phyloP scores from a whole-genome alignment of 495 filamentous ascomycete genomes.

The Hyaloscypha bicolor region DNA sequence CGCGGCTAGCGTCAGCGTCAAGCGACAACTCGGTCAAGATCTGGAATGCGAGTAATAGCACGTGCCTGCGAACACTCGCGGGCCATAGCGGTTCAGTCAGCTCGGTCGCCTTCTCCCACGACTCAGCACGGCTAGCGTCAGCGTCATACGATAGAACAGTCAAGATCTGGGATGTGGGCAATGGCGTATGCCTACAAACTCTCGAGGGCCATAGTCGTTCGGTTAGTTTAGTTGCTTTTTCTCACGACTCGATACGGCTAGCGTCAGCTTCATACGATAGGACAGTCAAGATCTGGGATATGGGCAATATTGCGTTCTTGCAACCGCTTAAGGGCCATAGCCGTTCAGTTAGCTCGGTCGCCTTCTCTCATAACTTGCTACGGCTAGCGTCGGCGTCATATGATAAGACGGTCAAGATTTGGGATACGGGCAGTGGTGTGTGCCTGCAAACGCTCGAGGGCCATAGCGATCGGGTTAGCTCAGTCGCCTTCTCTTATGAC shows the following conservation, averaged over 20 bases:
- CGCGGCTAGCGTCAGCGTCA: no score
- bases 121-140: constrained; percentile 35
- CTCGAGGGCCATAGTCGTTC: no score
- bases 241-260: no score
- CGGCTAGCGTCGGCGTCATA: constrained; percentile 37
- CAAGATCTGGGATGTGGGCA: neutral
- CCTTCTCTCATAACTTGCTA: no score
- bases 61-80: constrained; percentile 29
- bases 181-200: constrained; percentile 1
- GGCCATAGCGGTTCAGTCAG: constrained; percentile 29
- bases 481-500: no score
- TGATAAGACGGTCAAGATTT: neutral
- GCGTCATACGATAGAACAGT: constrained; percentile 23
- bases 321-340: no score
- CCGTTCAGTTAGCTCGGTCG: no score
- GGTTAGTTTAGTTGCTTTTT: neutral
- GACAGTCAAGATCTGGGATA: no score
- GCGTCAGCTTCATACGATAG: no score
- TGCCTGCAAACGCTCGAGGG: neutral
- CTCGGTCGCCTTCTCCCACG: neutral
- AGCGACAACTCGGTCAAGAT: neutral
- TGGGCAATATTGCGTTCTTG: no score
- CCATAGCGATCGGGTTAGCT: no score
- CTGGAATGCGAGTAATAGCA: neutral
- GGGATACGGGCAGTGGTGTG: neutral